Evolutionary conservation across 768 basidiomycete genomes (phyloP).

Genomic region (Pholiota molesta): DNA sequence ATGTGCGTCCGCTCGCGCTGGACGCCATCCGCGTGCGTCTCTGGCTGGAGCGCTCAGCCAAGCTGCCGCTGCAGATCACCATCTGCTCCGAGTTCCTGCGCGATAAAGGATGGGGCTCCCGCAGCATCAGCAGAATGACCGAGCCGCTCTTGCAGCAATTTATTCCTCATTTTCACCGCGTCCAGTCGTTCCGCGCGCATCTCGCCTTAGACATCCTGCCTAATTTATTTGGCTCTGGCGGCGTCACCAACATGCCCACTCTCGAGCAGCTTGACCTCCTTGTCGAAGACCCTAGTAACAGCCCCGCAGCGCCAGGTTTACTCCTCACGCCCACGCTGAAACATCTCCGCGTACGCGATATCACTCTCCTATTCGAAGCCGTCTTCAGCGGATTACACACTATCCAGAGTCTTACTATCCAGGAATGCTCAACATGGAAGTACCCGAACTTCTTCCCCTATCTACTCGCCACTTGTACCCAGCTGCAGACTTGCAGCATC

Average conservation of each 20-base stretch:
- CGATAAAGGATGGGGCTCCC: constrained; percentile 7
- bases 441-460: constrained; percentile 18
- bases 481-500: constrained; percentile 20
- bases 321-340: constrained; percentile 20
- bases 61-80: constrained; percentile 21
- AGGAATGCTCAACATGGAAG: constrained; percentile 18
- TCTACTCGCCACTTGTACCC: constrained; percentile 19
- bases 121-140: constrained; percentile 6
- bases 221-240: constrained; percentile 13
- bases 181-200: constrained; percentile 17
- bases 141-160: constrained; percentile 15
- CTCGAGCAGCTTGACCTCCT: constrained; percentile 19
- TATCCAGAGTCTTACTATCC: constrained; percentile 14
- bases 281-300: constrained; percentile 15
- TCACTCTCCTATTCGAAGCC: constrained; percentile 20
- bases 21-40: constrained; percentile 13
- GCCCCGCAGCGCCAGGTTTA: constrained; percentile 7
- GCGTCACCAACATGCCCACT: constrained; percentile 13
- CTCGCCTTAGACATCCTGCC: constrained; percentile 18
- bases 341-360: constrained; percentile 22
- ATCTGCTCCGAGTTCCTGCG: constrained; percentile 14
- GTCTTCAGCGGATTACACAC: constrained; percentile 8
- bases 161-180: constrained; percentile 18
- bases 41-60: constrained; percentile 19
- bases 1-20: constrained; percentile 13